Evolutionary conservation across 345 rosid genomes (phyloP), one percentile per base, ranked within the genome.

Genomic region (Citrus unshiu): DNA sequence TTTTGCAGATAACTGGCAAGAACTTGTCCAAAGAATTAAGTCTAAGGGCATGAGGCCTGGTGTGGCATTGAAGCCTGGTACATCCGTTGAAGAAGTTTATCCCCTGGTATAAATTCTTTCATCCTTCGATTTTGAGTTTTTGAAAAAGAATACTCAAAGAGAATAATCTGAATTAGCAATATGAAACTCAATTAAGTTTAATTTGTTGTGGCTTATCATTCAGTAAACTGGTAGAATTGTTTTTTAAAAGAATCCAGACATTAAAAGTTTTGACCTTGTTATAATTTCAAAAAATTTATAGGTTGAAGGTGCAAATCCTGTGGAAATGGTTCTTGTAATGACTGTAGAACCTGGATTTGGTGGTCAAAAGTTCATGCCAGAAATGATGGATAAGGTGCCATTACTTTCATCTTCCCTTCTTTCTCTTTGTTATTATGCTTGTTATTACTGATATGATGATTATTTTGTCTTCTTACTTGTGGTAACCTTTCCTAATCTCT

Each of bases 281-380:
- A 62, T 66, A 9, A 39, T 19, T 43, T 63, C 32, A 43, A 16
- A 34, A 29, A 43, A 59, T 16, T 60, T 72, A 30, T 81, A 95
- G 99, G 86, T 93, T n/a, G 93, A 93, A 75, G 85, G 88, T 70
- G 82, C 84, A 87, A 81, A 84, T 84, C 93, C 93, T 1, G 98
- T 96, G 51, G 97, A 94, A 79, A 86, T 93, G 95, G 99, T 95
- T 80, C 99, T 94, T 74, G 95, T 95, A 75, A 93, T 95, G 98
- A 93, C 98, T 6, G 95, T 93, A 25, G 97, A 93, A 79, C 96
- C 94, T 82, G 98, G 95, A 70, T 93, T 93, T 81, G 98, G 98
- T 12, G 98, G 98, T 61, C 97, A 93, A 78, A 92, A 92, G 85
- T 95, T 95, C 87, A 95, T 95, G 95, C 96, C 89, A 27, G 85